Evolutionary conservation across 768 basidiomycete genomes (phyloP), one percentile per base, ranked within the genome.

Genomic region (Sporobolomyces phaffii): DNA sequence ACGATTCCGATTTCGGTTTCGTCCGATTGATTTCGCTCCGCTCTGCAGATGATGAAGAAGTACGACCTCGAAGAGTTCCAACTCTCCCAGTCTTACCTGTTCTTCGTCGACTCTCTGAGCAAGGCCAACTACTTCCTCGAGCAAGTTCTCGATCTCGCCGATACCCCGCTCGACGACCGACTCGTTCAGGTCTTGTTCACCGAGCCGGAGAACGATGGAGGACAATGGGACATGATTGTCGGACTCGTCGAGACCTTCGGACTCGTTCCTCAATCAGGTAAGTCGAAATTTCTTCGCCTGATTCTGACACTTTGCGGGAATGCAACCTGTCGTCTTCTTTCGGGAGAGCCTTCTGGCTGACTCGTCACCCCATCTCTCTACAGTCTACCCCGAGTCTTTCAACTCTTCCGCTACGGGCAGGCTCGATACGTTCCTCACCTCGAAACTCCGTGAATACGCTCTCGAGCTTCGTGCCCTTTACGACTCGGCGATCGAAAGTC

Each of bases 21-120:
- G 7, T 45, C 44, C n/a, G 8, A 22, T 22, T 20, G 50, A n/a
- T 17, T 50, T 60, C 73, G 74, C 75, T 60, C 77, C 78, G 53
- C 75, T 91, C 29, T 89, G 78, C 83, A 85, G 57, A 81, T 92
- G 70, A 89, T 90, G 85, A 88, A 63, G 26, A 71, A 88, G 82
- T 85, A 85, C 54, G 48, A 87, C 75, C 80, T 97, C 45, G 85
- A 84, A 65, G 89, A 94, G 45, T 94, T 97, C 79, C 86, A 98
- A 79, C 84, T 93, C 24, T 91, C 89, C 17, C 93, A 94, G 52
- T 58, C 56, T 6, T 75, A 75, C 69, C 59, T 69, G 3, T 93
- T 92, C 82, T 93, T 97, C 83, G 94, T 87, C 82, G 93, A 98
- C 79, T 92, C 93, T 78, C 84, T 97, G 54, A 91, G 93, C 82